Conservation (phyloP, 1,284 basidiomycete species). For the Gymnopus androsaceus region DNA sequence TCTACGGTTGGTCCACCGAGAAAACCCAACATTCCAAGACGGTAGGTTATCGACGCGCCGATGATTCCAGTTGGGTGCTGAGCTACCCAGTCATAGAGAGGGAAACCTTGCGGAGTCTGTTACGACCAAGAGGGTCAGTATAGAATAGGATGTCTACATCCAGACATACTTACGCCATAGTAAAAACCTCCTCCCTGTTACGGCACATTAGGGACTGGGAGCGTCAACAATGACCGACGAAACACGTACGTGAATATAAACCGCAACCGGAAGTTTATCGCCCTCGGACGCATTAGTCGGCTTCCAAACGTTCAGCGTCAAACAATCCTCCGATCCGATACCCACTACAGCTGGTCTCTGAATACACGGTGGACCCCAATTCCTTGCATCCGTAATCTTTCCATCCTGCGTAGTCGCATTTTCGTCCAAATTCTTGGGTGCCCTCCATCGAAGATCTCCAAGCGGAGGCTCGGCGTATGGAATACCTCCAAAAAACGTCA, state of each 20-base stretch:
- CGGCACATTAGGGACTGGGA: not conserved
- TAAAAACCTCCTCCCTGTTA: conserved; percentile 44
- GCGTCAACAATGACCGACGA: not conserved
- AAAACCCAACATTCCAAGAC: conserved; percentile 47
- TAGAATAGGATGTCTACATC: too few species aligned
- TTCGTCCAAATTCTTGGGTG: conserved; percentile 40
- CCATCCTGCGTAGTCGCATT: conserved; percentile 18
- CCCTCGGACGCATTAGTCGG: conserved; percentile 38
- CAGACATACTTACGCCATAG: conserved; percentile 30
- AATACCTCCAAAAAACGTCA: conserved; percentile 46
- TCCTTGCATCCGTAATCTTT: conserved; percentile 39
- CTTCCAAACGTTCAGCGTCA: conserved; percentile 48
- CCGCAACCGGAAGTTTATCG: conserved; percentile 42
- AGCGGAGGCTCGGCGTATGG: conserved; percentile 47
- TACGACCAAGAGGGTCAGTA: not conserved
- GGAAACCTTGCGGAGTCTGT: conserved; percentile 43
- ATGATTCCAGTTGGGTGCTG: conserved; percentile 41
- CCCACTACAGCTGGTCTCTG: conserved; percentile 44
- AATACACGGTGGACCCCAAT: conserved; percentile 44
- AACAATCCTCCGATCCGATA: conserved; percentile 47
- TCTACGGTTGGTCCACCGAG: conserved; percentile 36
- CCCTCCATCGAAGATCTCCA: conserved; percentile 42
- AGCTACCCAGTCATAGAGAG: conserved; percentile 48
- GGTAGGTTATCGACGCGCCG: conserved; percentile 47
- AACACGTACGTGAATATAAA: conserved; percentile 44